phyloP scores from a whole-genome alignment of 2,329 filamentous ascomycete genomes.

The Polychaeton citri region DNA sequence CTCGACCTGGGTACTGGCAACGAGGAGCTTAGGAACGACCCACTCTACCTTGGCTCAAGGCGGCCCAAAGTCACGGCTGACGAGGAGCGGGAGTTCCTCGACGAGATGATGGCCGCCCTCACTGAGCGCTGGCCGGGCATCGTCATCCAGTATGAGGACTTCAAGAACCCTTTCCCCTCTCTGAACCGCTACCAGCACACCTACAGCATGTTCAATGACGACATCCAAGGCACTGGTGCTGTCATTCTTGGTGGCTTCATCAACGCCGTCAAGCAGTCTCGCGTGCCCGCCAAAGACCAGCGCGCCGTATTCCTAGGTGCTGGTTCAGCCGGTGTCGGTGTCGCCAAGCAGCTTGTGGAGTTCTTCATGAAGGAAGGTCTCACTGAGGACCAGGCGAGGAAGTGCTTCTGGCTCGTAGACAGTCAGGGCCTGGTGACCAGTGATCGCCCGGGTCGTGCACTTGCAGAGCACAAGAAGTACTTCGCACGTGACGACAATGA shows the following conservation, averaged over 20 bases:
- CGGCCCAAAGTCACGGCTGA: constrained; percentile 64
- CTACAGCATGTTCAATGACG: constrained; percentile 97
- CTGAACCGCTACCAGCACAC: constrained; percentile 76
- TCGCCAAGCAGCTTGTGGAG: constrained; percentile 94
- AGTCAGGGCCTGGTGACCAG: constrained; percentile 77
- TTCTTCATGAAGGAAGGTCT: constrained; percentile 91
- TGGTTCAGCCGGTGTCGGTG: constrained; percentile 88
- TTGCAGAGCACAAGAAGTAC: constrained; percentile 71
- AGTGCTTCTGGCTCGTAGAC: constrained; percentile 95
- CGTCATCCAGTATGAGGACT: constrained; percentile 90
- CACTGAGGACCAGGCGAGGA: constrained; percentile 71
- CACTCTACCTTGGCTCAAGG: constrained; percentile 83
- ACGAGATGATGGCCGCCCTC: constrained; percentile 90
- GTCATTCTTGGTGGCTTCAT: constrained; percentile 80
- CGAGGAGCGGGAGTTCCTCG: constrained; percentile 82
- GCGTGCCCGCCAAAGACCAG: constrained; percentile 76
- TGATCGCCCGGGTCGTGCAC: constrained; percentile 73
- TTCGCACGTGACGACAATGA: constrained; percentile 53
- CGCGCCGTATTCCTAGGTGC: constrained; percentile 92
- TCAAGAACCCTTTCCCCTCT: constrained; percentile 93
- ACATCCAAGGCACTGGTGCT: constrained; percentile 93
- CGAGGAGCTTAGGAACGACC: constrained; percentile 55
- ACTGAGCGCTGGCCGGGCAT: constrained; percentile 63
- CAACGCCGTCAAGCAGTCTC: constrained; percentile 67
- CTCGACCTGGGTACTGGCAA: constrained; percentile 53